Conservation (phyloP, 805 yeast genomes). For the Lachancea waltii region DNA sequence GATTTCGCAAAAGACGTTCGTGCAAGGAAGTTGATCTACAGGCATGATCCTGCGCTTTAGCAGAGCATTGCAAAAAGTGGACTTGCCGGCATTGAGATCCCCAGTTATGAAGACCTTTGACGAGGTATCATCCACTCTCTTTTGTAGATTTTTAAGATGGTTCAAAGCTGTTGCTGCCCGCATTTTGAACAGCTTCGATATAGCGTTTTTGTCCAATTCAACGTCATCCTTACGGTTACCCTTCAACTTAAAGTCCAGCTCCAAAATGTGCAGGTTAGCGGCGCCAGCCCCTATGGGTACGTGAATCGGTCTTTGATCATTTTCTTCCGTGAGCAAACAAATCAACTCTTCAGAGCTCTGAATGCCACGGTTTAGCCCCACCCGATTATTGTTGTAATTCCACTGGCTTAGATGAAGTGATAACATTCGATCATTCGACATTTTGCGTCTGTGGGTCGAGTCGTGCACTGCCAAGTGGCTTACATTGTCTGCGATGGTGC, state of each 20-base stretch:
- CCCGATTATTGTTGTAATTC: conserved; percentile 67
- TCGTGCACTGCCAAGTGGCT: conserved; percentile 11
- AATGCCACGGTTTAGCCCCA: conserved; percentile 57
- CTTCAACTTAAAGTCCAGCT: conserved; percentile 24
- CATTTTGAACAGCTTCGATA: conserved; percentile 62
- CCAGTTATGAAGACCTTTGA: conserved; percentile 96
- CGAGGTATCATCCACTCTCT: conserved; percentile 81
- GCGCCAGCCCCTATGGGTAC: conserved; percentile 43
- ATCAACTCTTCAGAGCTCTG: conserved; percentile 46
- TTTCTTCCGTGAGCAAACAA: conserved; percentile 47
- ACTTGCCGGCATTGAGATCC: conserved; percentile 93
- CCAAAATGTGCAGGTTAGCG: conserved; percentile 24
- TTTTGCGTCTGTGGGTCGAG: conserved; percentile 7
- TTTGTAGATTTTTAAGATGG: conserved; percentile 66
- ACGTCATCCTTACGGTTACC: conserved; percentile 35
- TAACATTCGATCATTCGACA: conserved; percentile 20
- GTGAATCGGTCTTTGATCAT: conserved; percentile 52
- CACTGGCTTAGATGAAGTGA: conserved; percentile 54
- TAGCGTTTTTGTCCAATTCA: conserved; percentile 57
- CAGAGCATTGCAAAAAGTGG: conserved; percentile 89
- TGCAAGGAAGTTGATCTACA: conserved; percentile 96
- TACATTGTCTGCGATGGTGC: conserved; percentile 19
- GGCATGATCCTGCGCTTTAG: conserved; percentile 74
- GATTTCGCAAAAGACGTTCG: conserved; percentile 93
- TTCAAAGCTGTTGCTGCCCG: conserved; percentile 58